Evolutionary conservation across 768 basidiomycete genomes (phyloP), one percentile per base, ranked within the genome.

Genomic region (Termitomyces sp.): DNA sequence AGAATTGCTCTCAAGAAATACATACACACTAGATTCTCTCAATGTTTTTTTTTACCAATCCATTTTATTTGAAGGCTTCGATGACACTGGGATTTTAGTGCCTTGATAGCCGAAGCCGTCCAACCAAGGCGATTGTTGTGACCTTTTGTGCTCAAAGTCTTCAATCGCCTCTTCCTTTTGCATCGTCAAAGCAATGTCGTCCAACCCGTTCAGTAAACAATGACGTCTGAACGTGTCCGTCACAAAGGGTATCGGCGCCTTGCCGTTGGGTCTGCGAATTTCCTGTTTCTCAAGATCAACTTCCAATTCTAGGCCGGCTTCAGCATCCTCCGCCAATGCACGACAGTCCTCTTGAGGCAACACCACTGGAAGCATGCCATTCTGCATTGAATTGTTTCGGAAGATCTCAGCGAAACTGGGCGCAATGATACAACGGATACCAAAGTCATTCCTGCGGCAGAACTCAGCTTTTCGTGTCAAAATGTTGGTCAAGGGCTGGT

Each of bases 161-260:
- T 81, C 79, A 65, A 99, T 28, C 28, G 4, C 28, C 28, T 28
- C 28, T 28, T 2, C 28, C 72, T 87, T 88, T 73, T 92, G 87
- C 79, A 99, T 79, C 46, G 96, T 99, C 74, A 99, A 79, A 46
- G 89, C 94, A 64, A 99, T 96, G 70, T 98, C 97, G 73, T 99
- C 97, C 65, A 98, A 78, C 38, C 97, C 97, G 69, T 98, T 95
- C 76, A 99, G 73, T 73, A 98, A 77, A 73, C 97, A 96, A 70
- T 96, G 92, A 56, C 93, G 80, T 63, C 96, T 83, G 90, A 98
- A 99, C 0, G 89, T 76, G 75, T 99, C 97, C 51, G 89, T 86
- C 44, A 81, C 79, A 78, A 98, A 99, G 45, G 9, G 61, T 64
- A 96, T 87, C n/a, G 89, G 71, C 3, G 83, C 74, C 69, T 92